These are phyloP conservation scores for Vaccinium macrocarpon DNA, from an alignment of 148 eudicot species.

Conservation along the genomic window DNA sequence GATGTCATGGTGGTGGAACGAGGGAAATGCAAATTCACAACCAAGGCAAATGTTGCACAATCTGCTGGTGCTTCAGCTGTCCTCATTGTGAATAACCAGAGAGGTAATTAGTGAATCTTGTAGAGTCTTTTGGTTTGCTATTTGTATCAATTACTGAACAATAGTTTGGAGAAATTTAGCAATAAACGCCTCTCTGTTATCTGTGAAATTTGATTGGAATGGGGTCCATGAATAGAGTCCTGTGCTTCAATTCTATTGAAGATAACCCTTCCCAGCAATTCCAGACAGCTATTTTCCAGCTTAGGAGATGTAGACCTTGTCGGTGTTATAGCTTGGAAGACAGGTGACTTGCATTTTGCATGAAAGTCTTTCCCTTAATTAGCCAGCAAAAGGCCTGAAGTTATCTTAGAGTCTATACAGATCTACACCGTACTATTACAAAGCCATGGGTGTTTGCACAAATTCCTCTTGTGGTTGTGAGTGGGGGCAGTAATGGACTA, in stretches of 20 bases:
- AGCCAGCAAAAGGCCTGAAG: not conserved
- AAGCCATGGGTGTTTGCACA: not conserved
- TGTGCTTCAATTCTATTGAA: not conserved
- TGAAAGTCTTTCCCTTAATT: not conserved
- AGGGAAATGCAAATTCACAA: constrained; percentile 82
- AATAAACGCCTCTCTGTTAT: not conserved
- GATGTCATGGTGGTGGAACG: constrained; percentile 80
- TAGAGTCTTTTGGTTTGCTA: constrained; percentile 2
- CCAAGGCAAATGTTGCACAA: constrained; percentile 79
- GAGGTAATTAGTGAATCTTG: constrained; percentile 40
- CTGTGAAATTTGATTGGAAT: not conserved
- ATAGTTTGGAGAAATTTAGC: not conserved
- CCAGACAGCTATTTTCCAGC: not conserved
- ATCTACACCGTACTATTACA: not conserved
- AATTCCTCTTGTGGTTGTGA: not conserved
- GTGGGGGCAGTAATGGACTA: not conserved
- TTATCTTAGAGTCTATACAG: not conserved
- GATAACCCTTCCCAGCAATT: not conserved
- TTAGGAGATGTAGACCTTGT: not conserved
- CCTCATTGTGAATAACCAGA: constrained; percentile 72
- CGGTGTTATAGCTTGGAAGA: not conserved
- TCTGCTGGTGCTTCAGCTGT: constrained; percentile 91
- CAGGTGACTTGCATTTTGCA: not conserved
- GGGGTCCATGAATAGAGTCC: not conserved
- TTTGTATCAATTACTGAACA: not conserved